Evolutionary conservation across 2,329 filamentous ascomycete species (phyloP), one percentile per base, ranked within the genome.

Genomic region (Aspergillus tanneri): DNA sequence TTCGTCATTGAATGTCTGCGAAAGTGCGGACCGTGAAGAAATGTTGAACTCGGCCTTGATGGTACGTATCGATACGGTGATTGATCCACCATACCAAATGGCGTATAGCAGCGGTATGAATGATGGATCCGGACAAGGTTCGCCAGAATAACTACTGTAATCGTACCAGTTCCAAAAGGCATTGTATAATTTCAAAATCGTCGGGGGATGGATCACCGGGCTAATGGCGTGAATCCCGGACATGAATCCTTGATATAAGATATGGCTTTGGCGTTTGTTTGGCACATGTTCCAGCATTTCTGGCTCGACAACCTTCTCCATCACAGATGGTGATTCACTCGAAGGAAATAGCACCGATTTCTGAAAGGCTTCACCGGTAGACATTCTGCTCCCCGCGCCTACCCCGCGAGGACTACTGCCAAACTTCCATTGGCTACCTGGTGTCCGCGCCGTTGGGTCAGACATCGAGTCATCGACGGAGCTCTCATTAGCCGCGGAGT

Each of bases 1-100:
- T 49, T 74, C 66, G n/a, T 75, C 71, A 42, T 70, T 67, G 49
- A 70, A 72, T 22, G 57, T 59, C 6, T 67, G 64, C 3, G 68
- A 72, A 14, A 75, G 53, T 4, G 60, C 50, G 14, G 66, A 64
- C 9, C 73, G 67, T 10, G 64, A 67, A 2, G 59, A 49, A 4
- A 63, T 52, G 44, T 66, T 63, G 35, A 73, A 73, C 35, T 73
- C 71, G 1, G 69, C 62, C 46, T 68, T 67, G 30, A 73, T 70
- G 6, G 66, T 68, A 42, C 69, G 66, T 3, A 69, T 60, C 0
- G 73, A 75, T 3, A 75, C 60, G 1, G 71, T 73, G 7, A 74
- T 69, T 2, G 72, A 73, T 3, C 73, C 74, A n/a, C 72, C 70
- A 52, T 74, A 76, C 73, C 73, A 75, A 24, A 77, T 73, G 6